phyloP scores from a whole-genome alignment of 352 stramenopile species.

The Globisporangium orthogonon region DNA sequence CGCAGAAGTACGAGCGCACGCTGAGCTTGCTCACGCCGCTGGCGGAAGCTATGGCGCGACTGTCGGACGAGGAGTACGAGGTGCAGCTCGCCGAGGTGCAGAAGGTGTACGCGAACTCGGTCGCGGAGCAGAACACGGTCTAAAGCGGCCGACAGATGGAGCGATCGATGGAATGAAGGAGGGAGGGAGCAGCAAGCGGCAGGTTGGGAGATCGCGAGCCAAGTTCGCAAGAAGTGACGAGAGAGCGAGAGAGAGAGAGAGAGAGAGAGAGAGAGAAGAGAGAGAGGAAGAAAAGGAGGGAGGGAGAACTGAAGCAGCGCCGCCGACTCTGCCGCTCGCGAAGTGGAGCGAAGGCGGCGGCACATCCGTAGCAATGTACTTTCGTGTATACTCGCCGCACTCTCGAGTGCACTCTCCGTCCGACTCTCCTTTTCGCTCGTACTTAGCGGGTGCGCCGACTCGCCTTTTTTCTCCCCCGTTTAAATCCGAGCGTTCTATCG shows the following conservation, averaged over 20 bases:
- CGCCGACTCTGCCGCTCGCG: neutral
- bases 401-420: neutral
- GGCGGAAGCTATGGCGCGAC: conserved; percentile 65
- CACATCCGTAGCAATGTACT: neutral
- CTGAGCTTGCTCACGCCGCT: conserved; percentile 56
- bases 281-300: no score
- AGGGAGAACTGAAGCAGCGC: no score
- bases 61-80: conserved; percentile 71
- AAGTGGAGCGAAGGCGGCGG: neutral
- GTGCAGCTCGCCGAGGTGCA: conserved; percentile 65
- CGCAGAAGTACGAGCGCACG: conserved; percentile 76
- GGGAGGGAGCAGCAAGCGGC: neutral
- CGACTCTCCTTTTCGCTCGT: neutral
- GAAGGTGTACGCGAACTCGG: conserved; percentile 61
- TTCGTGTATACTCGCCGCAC: neutral
- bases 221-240: neutral
- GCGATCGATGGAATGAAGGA: neutral
- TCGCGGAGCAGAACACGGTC: conserved; percentile 52
- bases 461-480: neutral
- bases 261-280: neutral
- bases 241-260: conserved; percentile 1
- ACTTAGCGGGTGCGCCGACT: no score
- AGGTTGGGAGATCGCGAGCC: no score
- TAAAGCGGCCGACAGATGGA: conserved; percentile 15
- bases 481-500: neutral